These are phyloP conservation scores for Silybum marianum DNA, from an alignment of 129 eudicot species.

Conservation along the genomic window DNA sequence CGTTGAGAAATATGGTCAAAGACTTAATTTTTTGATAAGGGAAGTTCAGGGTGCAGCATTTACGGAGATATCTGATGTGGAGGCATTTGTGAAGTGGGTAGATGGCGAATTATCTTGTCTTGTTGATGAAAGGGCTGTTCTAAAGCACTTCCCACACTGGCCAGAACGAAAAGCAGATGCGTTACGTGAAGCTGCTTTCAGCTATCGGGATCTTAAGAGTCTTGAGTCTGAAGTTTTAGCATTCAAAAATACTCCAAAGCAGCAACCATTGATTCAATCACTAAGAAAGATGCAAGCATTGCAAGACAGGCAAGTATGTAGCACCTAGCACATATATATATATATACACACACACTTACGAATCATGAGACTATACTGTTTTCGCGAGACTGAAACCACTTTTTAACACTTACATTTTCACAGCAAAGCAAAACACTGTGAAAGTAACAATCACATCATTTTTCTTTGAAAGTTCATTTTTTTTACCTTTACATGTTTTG, in stretches of 20 bases:
- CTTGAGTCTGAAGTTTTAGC: conserved; percentile 58
- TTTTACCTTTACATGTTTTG: too few species aligned
- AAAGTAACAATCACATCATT: too few species aligned
- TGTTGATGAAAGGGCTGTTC: conserved; percentile 88
- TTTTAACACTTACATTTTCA: too few species aligned
- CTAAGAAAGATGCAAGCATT: conserved; percentile 67
- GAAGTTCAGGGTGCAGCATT: conserved; percentile 71
- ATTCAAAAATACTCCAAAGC: conserved; percentile 51
- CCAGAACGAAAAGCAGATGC: conserved; percentile 81
- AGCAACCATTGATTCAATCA: conserved; percentile 52
- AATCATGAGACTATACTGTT: too few species aligned
- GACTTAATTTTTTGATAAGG: conserved; percentile 46
- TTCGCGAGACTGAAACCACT: too few species aligned
- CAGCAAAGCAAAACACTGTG: too few species aligned
- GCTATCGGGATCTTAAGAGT: conserved; percentile 69
- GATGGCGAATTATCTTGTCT: conserved; percentile 74
- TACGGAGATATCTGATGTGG: conserved; percentile 70
- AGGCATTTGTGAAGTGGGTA: conserved; percentile 82
- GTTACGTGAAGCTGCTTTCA: conserved; percentile 82
- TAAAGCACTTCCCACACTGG: conserved; percentile 79
- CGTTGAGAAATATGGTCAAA: conserved; percentile 76
- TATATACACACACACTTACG: too few species aligned
- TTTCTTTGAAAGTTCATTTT: too few species aligned
- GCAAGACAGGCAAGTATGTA: conserved; percentile 76
- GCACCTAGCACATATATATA: not conserved